Evolutionary conservation across 2,329 filamentous ascomycete species (phyloP).

Genomic region (Decorospora gaudefroyi): DNA sequence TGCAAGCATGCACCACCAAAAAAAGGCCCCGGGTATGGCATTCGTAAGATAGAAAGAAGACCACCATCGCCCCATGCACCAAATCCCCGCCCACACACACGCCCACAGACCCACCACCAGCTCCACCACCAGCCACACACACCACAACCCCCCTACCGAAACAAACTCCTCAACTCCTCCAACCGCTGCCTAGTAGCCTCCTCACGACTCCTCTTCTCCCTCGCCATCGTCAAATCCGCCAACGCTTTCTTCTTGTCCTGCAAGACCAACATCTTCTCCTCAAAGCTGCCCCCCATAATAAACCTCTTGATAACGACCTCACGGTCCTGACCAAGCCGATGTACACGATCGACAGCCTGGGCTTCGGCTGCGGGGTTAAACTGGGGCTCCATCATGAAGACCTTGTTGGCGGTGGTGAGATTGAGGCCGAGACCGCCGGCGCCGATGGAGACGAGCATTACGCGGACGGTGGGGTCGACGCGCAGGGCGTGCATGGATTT

Average conservation of each 20-base stretch:
- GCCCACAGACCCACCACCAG: no score
- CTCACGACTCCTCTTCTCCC: slow-evolving; percentile 60
- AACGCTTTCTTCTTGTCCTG: slow-evolving; percentile 93
- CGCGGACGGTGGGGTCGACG: slow-evolving; percentile 69
- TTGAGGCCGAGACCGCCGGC: slow-evolving; percentile 92
- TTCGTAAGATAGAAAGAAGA: no score
- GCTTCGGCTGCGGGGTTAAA: slow-evolving; percentile 96
- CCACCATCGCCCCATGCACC: no score
- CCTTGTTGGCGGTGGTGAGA: slow-evolving; percentile 79
- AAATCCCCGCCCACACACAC: no score
- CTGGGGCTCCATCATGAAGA: slow-evolving; percentile 98
- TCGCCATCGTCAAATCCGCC: slow-evolving; percentile 70
- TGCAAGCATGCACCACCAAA: no score
- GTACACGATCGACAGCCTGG: slow-evolving; percentile 88
- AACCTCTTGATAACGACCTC: slow-evolving; percentile 84
- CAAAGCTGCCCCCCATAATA: slow-evolving; percentile 88
- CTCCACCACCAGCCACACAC: no score
- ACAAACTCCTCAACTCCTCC: slow-evolving; percentile 64
- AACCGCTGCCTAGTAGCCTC: slow-evolving; percentile 69
- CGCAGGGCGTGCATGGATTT: slow-evolving; percentile 78
- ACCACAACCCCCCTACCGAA: no score
- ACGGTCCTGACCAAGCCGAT: slow-evolving; percentile 70
- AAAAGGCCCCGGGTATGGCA: no score
- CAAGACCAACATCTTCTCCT: slow-evolving; percentile 88
- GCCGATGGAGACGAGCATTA: slow-evolving; percentile 90